Base-by-base conservation (phyloP, 1,284 basidiomycete species). In the Puccinia sorghi region DNA sequence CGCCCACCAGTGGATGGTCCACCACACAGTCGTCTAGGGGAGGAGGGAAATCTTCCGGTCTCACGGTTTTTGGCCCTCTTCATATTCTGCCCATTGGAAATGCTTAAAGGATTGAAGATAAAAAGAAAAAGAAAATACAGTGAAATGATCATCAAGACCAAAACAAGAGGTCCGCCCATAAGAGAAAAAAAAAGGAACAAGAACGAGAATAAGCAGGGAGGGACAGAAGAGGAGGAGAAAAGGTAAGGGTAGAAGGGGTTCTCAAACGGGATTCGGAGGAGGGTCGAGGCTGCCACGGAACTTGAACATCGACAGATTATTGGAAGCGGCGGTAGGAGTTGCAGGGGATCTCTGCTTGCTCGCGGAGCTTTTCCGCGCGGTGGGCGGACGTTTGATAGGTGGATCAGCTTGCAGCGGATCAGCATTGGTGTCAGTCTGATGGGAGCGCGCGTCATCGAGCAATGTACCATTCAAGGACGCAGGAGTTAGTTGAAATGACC, bases 241-340 rank as follows among this genome's bases (percentile, higher is more conserved):
- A n/a, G n/a, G n/a, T n/a, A n/a, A n/a, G n/a, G n/a, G n/a, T 15
- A 39, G 41, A 3, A 46, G n/a, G 13, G 37, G 39, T 22, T 64
- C 61, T 46, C 11, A 64, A 11, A 43, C 17, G n/a, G 61, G 61
- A 64, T 46, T 64, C 22, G 25, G 27, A 17, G 48, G 27, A 15
- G 50, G 66, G 12, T 69, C 46, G 22, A 50, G 11, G 22, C 22
- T 52, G 5, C 46, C 66, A 27, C 32, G 13, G 46, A 69, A 69
- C 66, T 50, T 69, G 66, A 69, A 69, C 66, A 69, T 69, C 11
- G 66, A 69, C 1, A 69, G 48, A 37, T 52, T 69, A 69, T 52
- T 69, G 27, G 66, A 69, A 32, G 43, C 46, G 7, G 50, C 50
- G 15, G 66, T 32, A 3, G 46, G 5, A 46, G 50, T 48, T 22